Percentiles rank a stretch among this genome's conserved stretches.
Evolutionary conservation across 2,329 filamentous ascomycete species (phyloP).

Genomic region (Ophiobolus disseminans): DNA sequence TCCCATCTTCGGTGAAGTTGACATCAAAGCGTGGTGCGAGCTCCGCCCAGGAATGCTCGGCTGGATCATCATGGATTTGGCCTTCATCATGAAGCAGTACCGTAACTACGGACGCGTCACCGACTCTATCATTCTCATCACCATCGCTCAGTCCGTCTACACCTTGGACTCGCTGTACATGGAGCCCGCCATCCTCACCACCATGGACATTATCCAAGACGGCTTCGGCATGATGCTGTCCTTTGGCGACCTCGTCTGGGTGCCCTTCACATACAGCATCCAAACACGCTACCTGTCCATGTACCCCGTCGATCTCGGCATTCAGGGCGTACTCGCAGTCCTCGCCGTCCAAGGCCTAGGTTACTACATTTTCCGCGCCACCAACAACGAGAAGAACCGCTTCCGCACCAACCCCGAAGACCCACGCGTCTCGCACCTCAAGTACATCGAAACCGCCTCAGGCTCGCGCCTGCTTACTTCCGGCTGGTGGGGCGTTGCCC

Average conservation of each 20-base stretch:
- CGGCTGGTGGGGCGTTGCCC: slow-evolving; percentile 91
- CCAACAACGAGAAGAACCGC: slow-evolving; percentile 92
- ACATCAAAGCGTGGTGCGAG: slow-evolving; percentile 90
- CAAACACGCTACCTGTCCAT: slow-evolving; percentile 85
- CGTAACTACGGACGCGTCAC: slow-evolving; percentile 81
- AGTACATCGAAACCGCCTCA: slow-evolving; percentile 82
- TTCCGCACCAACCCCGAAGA: slow-evolving; percentile 90
- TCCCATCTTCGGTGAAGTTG: slow-evolving; percentile 81
- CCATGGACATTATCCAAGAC: slow-evolving; percentile 91
- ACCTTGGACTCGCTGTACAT: slow-evolving; percentile 85
- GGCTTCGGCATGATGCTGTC: slow-evolving; percentile 95
- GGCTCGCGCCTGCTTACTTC: slow-evolving; percentile 82
- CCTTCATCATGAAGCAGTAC: slow-evolving; percentile 88
- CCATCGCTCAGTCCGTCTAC: slow-evolving; percentile 79
- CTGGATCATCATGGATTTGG: slow-evolving; percentile 84
- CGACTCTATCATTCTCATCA: slow-evolving; percentile 83
- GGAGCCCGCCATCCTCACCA: slow-evolving; percentile 87
- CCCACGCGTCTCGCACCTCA: slow-evolving; percentile 77
- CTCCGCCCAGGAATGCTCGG: slow-evolving; percentile 89
- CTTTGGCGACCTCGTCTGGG: slow-evolving; percentile 92
- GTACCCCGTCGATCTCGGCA: slow-evolving; percentile 81
- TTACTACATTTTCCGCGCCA: slow-evolving; percentile 92
- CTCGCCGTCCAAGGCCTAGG: slow-evolving; percentile 72
- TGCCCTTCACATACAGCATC: slow-evolving; percentile 86
- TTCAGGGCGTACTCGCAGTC: slow-evolving; percentile 68